A percentile compares a stretch with the other conserved stretches of the same genome.
phyloP scores from a whole-genome alignment of 148 eudicot genomes.

The Pharnaceum exiguum region DNA sequence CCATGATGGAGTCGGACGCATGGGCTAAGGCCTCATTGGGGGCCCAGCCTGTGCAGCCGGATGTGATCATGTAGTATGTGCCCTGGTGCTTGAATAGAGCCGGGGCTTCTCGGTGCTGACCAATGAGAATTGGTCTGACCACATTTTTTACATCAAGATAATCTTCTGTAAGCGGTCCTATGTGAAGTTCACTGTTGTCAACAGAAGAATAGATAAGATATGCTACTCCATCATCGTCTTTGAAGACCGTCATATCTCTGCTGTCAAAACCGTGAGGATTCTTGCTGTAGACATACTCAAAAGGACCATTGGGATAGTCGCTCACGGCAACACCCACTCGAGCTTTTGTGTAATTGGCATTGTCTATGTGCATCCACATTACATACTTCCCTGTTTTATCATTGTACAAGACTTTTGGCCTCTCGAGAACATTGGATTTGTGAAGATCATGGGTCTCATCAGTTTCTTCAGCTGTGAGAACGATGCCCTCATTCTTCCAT shows the following conservation, averaged over 20 bases:
- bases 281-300: slow-evolving; percentile 72
- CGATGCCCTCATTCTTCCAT: slow-evolving; percentile 94
- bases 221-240: slow-evolving; percentile 78
- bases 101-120: slow-evolving; percentile 86
- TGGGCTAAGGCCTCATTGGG: slow-evolving; percentile 90
- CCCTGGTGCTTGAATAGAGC: slow-evolving; percentile 81
- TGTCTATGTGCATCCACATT: slow-evolving; percentile 99
- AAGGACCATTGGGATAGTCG: slow-evolving; percentile 75
- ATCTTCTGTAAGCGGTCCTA: slow-evolving; percentile 71
- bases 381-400: slow-evolving; percentile 67
- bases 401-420: slow-evolving; percentile 90
- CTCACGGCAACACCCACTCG: slow-evolving; percentile 74
- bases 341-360: slow-evolving; percentile 88
- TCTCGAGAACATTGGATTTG: slow-evolving; percentile 83
- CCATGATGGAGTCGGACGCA: slow-evolving; percentile 73
- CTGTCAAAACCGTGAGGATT: slow-evolving; percentile 86
- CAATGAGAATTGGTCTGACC: slow-evolving; percentile 64
- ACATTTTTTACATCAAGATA: slow-evolving; percentile 59
- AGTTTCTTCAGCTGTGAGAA: slow-evolving; percentile 70
- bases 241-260: slow-evolving; percentile 90
- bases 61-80: slow-evolving; percentile 93
- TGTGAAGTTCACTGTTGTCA: slow-evolving; percentile 89
- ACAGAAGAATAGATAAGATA: slow-evolving; percentile 86
- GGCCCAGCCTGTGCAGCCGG: slow-evolving; percentile 96
- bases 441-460: slow-evolving; percentile 87